Conservation (phyloP, 495 filamentous ascomycete species). For the Podospora fimiseda region DNA sequence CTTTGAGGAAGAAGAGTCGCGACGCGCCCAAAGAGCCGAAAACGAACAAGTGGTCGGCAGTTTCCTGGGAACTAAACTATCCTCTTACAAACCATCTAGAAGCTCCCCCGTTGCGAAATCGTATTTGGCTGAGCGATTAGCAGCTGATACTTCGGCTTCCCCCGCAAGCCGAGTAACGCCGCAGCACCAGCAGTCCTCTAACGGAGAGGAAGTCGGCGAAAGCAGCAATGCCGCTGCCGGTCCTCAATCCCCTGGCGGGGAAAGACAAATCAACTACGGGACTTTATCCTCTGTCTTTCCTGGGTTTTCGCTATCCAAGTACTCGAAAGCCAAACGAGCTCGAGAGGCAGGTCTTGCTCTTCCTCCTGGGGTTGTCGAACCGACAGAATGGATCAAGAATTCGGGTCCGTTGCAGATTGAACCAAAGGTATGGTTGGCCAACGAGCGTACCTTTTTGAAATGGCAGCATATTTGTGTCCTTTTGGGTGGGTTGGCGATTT, state of each 20-base stretch:
- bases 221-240: constrained; percentile 26
- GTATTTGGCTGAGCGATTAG: constrained; percentile 43
- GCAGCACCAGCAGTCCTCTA: constrained; percentile 11
- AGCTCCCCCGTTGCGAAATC: constrained; percentile 57
- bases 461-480: constrained; percentile 93
- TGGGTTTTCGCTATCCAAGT: constrained; percentile 65
- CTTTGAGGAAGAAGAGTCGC: constrained; percentile 85
- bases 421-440: constrained; percentile 97
- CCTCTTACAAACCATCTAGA: constrained; percentile 47
- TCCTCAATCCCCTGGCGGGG: constrained; percentile 4
- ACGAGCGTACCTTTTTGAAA: constrained; percentile 94
- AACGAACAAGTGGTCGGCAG: constrained; percentile 87
- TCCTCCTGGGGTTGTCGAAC: constrained; percentile 80
- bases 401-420: constrained; percentile 83
- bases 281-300: constrained; percentile 58
- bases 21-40: constrained; percentile 68
- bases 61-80: constrained; percentile 53
- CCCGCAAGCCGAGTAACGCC: constrained; percentile 8
- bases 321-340: constrained; percentile 49
- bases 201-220: constrained; percentile 17
- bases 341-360: constrained; percentile 32
- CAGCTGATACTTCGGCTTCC: constrained; percentile 27
- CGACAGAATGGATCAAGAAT: constrained; percentile 85
- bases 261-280: constrained; percentile 34
- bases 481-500: constrained; percentile 73